Base-by-base conservation (phyloP, 1,139 yeast genomes). In the Martiniozyma asiatica region DNA sequence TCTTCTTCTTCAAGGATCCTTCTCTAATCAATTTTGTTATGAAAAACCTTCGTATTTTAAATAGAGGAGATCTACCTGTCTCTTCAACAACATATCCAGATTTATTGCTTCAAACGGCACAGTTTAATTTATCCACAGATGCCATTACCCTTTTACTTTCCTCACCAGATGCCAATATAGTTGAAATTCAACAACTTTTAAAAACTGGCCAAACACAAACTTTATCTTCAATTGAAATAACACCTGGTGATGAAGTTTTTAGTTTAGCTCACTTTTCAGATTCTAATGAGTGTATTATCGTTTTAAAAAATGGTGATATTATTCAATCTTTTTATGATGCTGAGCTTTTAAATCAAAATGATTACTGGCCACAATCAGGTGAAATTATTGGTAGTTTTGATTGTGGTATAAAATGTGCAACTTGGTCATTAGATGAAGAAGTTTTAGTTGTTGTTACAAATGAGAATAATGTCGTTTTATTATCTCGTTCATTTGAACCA, bases 371-470 rank as follows among this genome's bases (percentile, higher is more conserved):
- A 27, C 71, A 68, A 28, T 54, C 65, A 14, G 65, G 81, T 1
- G 84, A 76, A 47, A 76, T 87, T 34, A 89, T 80, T 6, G 97
- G 97, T 0, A 68, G 87, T 14, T 74, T 89, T 20, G 96, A 85
- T 45, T 70, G 64, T 24, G 92, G 89, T 0, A 59, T 87, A 11
- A 50, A 56, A 23, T 76, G 84, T 14, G 92, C 95, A 1, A 48
- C 58, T 26, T 92, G 98, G 98, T 78, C 94, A 7, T 77, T 80
- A 4, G 97, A 89, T 50, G 95, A 87, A 47, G 97, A 89, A 49
- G 69, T 85, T 1, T 58, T 89, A 36, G 72, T 77, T 1, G 45
- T 92, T 13, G 67, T 78, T n/a, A 74, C 89, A 1, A 60, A 53
- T 10, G 79, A 78, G 23, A 57, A 64, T 37, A 74, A 71, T 35